phyloP scores from a whole-genome alignment of 2,329 filamentous ascomycete genomes.

The Diplodia sapinea region DNA sequence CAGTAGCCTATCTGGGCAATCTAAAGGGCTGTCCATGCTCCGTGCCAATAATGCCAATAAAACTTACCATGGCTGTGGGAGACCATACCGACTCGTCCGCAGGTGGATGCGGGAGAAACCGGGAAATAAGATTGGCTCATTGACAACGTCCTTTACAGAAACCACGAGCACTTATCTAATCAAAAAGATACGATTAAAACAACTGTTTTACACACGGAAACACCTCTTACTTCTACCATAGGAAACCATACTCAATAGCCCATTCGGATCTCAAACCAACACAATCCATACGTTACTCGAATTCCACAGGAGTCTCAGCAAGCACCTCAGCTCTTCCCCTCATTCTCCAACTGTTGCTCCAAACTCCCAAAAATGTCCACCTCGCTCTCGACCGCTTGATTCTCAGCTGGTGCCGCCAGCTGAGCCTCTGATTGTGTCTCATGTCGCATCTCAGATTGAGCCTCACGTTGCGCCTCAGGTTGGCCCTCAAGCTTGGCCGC shows the following conservation, averaged over 20 bases:
- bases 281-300: neutral
- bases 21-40: no score
- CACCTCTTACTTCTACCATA: neutral
- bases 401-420: neutral
- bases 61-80: no score
- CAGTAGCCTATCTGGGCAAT: no score
- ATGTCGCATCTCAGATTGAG: slow-evolving; percentile 23
- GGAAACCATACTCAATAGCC: neutral
- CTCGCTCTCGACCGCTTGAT: slow-evolving; percentile 42
- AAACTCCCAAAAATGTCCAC: slow-evolving; percentile 56
- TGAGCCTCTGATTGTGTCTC: slow-evolving; percentile 7
- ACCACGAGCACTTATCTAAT: neutral
- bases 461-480: neutral
- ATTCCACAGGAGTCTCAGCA: neutral
- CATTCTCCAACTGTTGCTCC: slow-evolving; percentile 51
- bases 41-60: no score
- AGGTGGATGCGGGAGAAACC: no score
- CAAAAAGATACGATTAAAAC: neutral
- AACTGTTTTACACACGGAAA: neutral
- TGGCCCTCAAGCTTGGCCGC: neutral
- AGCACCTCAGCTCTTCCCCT: slow-evolving; percentile 22
- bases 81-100: no score
- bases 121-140: no score
- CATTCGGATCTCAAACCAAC: neutral
- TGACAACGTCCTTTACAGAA: no score